Percentiles rank a stretch among this genome's conserved stretches.
These are phyloP conservation scores for Solanum hybrid DNA, from an alignment of 305 asterid species.

Conservation along the genomic window DNA sequence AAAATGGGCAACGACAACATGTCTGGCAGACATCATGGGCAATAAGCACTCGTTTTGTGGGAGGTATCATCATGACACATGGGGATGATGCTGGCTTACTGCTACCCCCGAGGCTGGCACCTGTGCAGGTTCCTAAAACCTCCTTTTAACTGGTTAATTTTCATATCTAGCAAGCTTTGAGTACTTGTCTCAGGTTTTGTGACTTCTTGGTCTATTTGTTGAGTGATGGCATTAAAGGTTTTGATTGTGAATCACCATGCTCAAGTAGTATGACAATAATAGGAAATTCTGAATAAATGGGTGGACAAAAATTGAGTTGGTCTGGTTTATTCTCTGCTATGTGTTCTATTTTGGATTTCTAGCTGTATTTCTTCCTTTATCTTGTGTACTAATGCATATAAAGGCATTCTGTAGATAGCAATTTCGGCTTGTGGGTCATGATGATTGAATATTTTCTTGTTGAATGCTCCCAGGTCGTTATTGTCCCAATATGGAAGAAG, in stretches of 20 bases:
- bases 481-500: conserved; percentile 93
- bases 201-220: background rate
- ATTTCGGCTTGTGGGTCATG: background rate
- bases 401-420: background rate
- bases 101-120: conserved; percentile 94
- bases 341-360: background rate
- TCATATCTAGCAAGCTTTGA: background rate
- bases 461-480: conserved; percentile 53
- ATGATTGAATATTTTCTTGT: background rate
- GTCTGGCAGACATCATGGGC: conserved; percentile 99
- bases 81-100: conserved; percentile 91
- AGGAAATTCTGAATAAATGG: background rate
- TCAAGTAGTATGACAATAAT: background rate
- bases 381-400: background rate
- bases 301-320: background rate
- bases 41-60: conserved; percentile 87
- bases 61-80: conserved; percentile 95
- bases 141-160: conserved; percentile 7
- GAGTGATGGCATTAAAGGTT: background rate
- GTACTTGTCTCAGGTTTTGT: background rate
- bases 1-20: conserved; percentile 82
- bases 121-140: conserved; percentile 55
- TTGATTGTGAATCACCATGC: background rate
- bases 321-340: background rate
- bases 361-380: background rate